A percentile compares a stretch with the other conserved stretches of the same genome.
These are phyloP conservation scores for Suhomyces choctaworum DNA, from an alignment of 1,139 yeast genomes.

Conservation along the genomic window DNA sequence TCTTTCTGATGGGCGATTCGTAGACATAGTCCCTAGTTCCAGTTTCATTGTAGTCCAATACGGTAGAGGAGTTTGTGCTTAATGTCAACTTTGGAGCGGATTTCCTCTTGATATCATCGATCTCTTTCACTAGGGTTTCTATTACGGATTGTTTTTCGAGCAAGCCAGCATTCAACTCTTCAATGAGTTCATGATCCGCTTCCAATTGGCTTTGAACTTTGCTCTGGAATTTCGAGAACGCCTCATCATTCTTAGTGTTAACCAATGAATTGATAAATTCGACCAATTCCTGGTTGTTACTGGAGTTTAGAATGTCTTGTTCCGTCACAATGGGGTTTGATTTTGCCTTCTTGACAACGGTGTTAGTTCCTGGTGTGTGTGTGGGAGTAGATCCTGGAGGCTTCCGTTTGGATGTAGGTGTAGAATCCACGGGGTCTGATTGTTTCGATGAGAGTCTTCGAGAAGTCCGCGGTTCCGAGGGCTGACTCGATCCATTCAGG, in stretches of 20 bases:
- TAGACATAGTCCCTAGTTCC: conserved; percentile 16
- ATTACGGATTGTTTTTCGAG: conserved; percentile 30
- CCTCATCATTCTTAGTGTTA: conserved; percentile 37
- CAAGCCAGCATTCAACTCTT: conserved; percentile 27
- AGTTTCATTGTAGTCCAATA: conserved; percentile 8
- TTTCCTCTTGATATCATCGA: conserved; percentile 10
- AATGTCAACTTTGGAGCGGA: conserved; percentile 3
- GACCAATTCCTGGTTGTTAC: conserved; percentile 29
- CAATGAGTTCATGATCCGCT: conserved; percentile 30
- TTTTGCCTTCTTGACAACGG: conserved; percentile 4
- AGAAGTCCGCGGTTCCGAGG: conserved; percentile 4
- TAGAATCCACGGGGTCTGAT: conserved; percentile 3
- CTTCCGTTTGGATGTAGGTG: conserved; percentile 9
- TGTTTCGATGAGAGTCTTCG: conserved; percentile 3
- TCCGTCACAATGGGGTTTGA: conserved; percentile 27
- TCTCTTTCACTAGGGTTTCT: conserved; percentile 22
- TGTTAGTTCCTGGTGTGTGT: not conserved
- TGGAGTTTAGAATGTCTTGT: conserved; percentile 32
- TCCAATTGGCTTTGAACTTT: conserved; percentile 31
- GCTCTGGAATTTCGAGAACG: conserved; percentile 32
- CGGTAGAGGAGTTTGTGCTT: conserved; percentile 8
- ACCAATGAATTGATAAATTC: conserved; percentile 35
- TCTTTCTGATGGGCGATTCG: conserved; percentile 41
- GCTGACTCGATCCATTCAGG: conserved; percentile 1
- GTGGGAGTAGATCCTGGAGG: conserved; percentile 4